These are phyloP conservation scores for Candida awuae DNA, from an alignment of 805 yeast species.

Conservation along the genomic window DNA sequence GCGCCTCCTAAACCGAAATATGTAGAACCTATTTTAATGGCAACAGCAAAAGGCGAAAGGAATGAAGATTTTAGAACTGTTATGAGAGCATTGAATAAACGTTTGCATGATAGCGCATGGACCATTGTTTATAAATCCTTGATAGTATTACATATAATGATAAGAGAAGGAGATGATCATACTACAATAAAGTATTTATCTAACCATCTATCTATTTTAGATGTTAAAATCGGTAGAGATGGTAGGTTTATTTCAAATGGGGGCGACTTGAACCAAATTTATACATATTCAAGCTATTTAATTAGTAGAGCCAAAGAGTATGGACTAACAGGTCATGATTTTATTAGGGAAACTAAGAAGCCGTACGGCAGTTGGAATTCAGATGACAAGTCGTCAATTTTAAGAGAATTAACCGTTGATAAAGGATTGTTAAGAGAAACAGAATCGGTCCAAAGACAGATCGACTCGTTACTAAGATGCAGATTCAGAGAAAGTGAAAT, in stretches of 20 bases:
- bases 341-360: slow-evolving; percentile 56
- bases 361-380: slow-evolving; percentile 28
- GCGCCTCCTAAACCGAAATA: slow-evolving; percentile 98
- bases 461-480: slow-evolving; percentile 66
- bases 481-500: slow-evolving; percentile 72
- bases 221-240: slow-evolving; percentile 29
- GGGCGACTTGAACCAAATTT: slow-evolving; percentile 47
- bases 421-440: slow-evolving; percentile 79
- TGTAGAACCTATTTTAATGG: slow-evolving; percentile 81
- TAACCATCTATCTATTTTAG: slow-evolving; percentile 52
- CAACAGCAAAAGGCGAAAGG: slow-evolving; percentile 45
- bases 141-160: slow-evolving; percentile 80
- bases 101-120: slow-evolving; percentile 82
- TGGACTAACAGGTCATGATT: slow-evolving; percentile 59
- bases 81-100: slow-evolving; percentile 50
- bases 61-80: slow-evolving; percentile 56
- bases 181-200: slow-evolving; percentile 63
- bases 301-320: slow-evolving; percentile 61
- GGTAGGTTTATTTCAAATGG: slow-evolving; percentile 29
- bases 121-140: slow-evolving; percentile 82
- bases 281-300: slow-evolving; percentile 67
- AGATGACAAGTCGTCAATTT: slow-evolving; percentile 45
- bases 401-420: slow-evolving; percentile 58
- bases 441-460: slow-evolving; percentile 78
- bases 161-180: slow-evolving; percentile 82